These are phyloP conservation scores for Plasmodium cynomolgi DNA, from an alignment of 169 alveolate species.

Conservation along the genomic window DNA sequence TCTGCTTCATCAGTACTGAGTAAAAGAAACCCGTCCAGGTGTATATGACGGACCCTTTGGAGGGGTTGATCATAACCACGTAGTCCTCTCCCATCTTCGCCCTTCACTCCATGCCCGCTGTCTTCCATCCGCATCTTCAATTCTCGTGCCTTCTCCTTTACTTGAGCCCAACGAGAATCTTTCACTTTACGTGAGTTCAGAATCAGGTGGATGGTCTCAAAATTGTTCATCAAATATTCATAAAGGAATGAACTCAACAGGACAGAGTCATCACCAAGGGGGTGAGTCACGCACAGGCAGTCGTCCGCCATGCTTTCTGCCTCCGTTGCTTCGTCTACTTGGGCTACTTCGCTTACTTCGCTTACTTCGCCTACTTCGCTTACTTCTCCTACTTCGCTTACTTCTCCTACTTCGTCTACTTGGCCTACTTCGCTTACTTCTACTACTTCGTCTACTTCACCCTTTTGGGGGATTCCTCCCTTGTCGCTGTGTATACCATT, in stretches of 20 bases:
- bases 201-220: neutral
- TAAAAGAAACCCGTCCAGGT: constrained; percentile 15
- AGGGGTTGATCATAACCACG: neutral
- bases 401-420: neutral
- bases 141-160: neutral
- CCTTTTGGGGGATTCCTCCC: neutral
- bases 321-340: neutral
- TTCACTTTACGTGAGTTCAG: constrained; percentile 21
- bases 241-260: constrained; percentile 32
- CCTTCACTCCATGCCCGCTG: neutral
- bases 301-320: neutral
- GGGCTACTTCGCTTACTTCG: neutral
- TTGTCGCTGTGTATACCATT: neutral
- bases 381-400: neutral
- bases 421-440: neutral
- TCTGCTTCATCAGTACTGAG: constrained; percentile 18
- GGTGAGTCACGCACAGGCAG: neutral
- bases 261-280: constrained; percentile 10
- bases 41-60: neutral
- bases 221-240: constrained; percentile 12
- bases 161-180: neutral
- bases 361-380: neutral
- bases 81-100: neutral
- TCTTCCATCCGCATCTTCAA: neutral
- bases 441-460: neutral